Conservation (phyloP, 2,329 filamentous ascomycete species). For the Fusarium nygamai region DNA sequence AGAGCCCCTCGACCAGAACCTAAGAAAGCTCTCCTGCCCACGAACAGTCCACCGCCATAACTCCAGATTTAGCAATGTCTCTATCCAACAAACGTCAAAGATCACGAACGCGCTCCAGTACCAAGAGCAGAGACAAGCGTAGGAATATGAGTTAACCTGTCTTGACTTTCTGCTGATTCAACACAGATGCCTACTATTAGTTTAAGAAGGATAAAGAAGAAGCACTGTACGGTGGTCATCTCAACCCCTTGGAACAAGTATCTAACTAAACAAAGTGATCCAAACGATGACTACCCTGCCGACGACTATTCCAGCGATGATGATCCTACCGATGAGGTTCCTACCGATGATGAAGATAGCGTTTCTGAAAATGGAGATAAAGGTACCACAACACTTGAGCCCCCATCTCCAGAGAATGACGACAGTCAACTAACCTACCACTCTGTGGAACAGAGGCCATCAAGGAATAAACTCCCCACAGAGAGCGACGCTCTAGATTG, state of each 20-base stretch:
- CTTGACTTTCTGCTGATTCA: not conserved
- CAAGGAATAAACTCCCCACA: not conserved
- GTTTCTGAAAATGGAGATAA: not conserved
- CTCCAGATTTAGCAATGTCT: not conserved
- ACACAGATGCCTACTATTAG: not conserved
- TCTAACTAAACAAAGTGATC: not conserved
- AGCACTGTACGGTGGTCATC: not conserved
- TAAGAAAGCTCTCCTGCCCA: not conserved
- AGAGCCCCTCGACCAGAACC: not conserved
- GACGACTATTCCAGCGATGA: not conserved
- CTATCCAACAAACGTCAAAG: rapidly evolving
- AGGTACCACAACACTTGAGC: not conserved
- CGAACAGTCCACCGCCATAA: not conserved
- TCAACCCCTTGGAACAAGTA: no score
- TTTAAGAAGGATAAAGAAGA: not conserved
- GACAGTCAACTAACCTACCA: not conserved
- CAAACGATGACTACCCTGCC: no score
- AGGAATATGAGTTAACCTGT: not conserved
- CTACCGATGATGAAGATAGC: not conserved
- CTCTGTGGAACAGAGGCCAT: not conserved
- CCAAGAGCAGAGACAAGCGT: not conserved
- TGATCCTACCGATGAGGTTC: not conserved
- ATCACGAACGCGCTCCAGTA: no score
- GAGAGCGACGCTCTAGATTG: not conserved
- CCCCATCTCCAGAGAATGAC: not conserved